Conservation (phyloP, 2,329 filamentous ascomycete species). For the Fusarium robinianum region DNA sequence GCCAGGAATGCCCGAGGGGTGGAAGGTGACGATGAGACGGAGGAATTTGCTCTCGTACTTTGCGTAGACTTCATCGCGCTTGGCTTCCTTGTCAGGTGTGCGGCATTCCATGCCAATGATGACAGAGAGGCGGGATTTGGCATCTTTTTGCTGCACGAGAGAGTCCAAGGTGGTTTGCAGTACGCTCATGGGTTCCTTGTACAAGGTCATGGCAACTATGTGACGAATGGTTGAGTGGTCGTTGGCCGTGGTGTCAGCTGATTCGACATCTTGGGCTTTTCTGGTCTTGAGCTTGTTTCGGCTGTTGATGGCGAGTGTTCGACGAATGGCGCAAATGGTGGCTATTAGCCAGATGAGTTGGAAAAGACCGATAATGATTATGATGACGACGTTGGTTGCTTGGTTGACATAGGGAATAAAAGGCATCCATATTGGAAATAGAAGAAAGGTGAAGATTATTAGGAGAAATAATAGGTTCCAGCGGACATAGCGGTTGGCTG, state of each 20-base stretch:
- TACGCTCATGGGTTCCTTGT: slow-evolving; percentile 24
- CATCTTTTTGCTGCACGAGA: slow-evolving; percentile 13
- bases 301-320: slow-evolving; percentile 20
- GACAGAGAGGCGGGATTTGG: slow-evolving; percentile 10
- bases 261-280: slow-evolving; percentile 16
- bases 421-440: slow-evolving; percentile 24
- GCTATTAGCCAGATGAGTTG: slow-evolving; percentile 24
- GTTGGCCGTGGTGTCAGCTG: background rate
- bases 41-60: slow-evolving; percentile 19
- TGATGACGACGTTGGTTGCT: slow-evolving; percentile 18
- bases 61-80: slow-evolving; percentile 16
- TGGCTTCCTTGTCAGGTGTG: slow-evolving; percentile 18
- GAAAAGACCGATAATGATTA: slow-evolving; percentile 16
- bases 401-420: slow-evolving; percentile 18
- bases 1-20: slow-evolving; percentile 12
- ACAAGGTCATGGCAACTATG: slow-evolving; percentile 25
- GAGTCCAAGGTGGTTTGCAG: slow-evolving; percentile 21
- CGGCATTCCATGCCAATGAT: slow-evolving; percentile 22
- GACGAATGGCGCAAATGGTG: slow-evolving; percentile 23
- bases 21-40: slow-evolving; percentile 21
- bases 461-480: slow-evolving; percentile 21
- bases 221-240: slow-evolving; percentile 14
- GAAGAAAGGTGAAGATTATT: slow-evolving; percentile 17
- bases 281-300: slow-evolving; percentile 9
- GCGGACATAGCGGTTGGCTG: slow-evolving; percentile 23